Conservation (phyloP, 345 rosid species). For the Nasturtium officinale region DNA sequence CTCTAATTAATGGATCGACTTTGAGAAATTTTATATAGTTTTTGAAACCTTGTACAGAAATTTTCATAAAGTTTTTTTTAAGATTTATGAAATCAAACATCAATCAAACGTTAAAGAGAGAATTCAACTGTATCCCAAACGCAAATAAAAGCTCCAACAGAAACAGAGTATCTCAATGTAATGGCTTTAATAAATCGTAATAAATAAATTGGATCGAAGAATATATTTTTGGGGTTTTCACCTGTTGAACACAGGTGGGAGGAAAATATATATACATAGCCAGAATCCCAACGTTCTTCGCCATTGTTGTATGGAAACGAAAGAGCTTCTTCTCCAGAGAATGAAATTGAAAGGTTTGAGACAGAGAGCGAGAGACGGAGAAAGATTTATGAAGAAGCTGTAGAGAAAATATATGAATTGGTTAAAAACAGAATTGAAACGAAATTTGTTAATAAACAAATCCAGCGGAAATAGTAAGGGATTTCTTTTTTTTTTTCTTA, state of each 20-base stretch:
- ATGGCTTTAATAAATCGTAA: neutral
- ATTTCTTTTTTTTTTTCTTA: neutral
- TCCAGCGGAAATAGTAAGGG: constrained; percentile 19
- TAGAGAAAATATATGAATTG: constrained; percentile 28
- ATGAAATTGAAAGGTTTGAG: constrained; percentile 14
- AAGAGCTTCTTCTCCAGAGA: neutral
- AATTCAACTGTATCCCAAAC: constrained; percentile 8
- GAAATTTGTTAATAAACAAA: constrained; percentile 33
- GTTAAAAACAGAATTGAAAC: constrained; percentile 32
- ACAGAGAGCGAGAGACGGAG: constrained; percentile 29
- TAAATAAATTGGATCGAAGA: neutral
- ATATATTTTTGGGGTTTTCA: constrained; percentile 28
- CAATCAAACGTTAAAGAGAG: neutral
- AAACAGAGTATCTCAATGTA: constrained; percentile 24
- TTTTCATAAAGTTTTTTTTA: neutral
- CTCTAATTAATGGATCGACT: neutral
- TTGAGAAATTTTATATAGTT: neutral
- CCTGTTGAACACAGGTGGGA: constrained; percentile 96
- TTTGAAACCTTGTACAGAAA: constrained; percentile 13
- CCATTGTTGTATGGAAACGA: constrained; percentile 49
- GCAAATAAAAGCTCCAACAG: neutral
- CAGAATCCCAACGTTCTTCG: constrained; percentile 94
- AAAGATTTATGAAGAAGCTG: constrained; percentile 32
- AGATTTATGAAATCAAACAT: constrained; percentile 20
- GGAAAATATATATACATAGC: constrained; percentile 98